Evolutionary conservation across 176 grass and related monocot species (phyloP).

Genomic region (Otatea glauca): DNA sequence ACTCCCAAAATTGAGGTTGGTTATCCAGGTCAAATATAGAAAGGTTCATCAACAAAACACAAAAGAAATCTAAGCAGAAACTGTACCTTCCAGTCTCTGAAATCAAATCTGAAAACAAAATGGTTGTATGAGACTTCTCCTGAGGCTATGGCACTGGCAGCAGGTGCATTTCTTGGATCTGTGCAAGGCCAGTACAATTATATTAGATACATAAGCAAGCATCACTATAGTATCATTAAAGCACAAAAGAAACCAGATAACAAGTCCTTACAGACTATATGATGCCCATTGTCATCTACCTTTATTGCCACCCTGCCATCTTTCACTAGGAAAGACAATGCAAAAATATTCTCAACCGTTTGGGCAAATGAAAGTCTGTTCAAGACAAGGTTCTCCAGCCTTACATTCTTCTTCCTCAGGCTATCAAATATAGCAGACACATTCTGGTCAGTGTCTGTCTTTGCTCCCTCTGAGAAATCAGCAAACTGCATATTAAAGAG

Average conservation of each 20-base stretch:
- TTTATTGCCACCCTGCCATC: slow-evolving; percentile 86
- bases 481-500: slow-evolving; percentile 63
- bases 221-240: slow-evolving; percentile 23
- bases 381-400: slow-evolving; percentile 80
- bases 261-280: slow-evolving; percentile 72
- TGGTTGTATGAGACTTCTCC: slow-evolving; percentile 82
- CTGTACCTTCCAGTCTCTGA: slow-evolving; percentile 89
- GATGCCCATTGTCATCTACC: slow-evolving; percentile 65
- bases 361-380: slow-evolving; percentile 92
- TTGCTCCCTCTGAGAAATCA: slow-evolving; percentile 62
- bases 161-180: slow-evolving; percentile 91
- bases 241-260: neutral
- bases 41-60: neutral
- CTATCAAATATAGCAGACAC: slow-evolving; percentile 80
- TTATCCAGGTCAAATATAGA: neutral
- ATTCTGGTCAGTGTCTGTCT: slow-evolving; percentile 85
- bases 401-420: slow-evolving; percentile 66
- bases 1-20: neutral
- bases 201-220: slow-evolving; percentile 19
- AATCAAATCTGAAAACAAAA: slow-evolving; percentile 92
- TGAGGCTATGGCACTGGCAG: slow-evolving; percentile 63
- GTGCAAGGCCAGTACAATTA: slow-evolving; percentile 26
- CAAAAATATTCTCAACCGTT: slow-evolving; percentile 94
- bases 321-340: slow-evolving; percentile 92
- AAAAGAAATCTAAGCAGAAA: neutral